Percentiles rank a stretch among this genome's conserved stretches.
Conservation (phyloP, 1,284 basidiomycete genomes). For the Moesziomyces antarcticus region DNA sequence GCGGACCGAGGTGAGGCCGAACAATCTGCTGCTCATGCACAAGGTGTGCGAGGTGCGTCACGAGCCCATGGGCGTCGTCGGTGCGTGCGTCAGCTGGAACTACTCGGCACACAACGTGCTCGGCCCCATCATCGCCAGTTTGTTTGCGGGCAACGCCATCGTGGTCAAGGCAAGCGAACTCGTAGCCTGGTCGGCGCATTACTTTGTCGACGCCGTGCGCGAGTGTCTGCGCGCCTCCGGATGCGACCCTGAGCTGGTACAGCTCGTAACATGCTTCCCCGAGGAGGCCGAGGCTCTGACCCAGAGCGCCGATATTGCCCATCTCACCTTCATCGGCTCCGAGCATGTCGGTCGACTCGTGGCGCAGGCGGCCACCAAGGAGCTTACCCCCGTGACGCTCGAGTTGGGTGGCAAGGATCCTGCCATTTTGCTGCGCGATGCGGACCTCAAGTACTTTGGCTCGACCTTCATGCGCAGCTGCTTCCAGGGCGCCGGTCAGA, state of each 20-base stretch:
- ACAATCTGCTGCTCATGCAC: constrained; percentile 83
- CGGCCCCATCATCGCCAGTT: constrained; percentile 87
- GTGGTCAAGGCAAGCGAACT: constrained; percentile 80
- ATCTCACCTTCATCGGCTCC: constrained; percentile 86
- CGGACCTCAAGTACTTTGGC: constrained; percentile 70
- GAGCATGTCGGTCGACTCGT: constrained; percentile 88
- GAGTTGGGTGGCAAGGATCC: constrained; percentile 81
- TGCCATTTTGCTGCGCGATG: constrained; percentile 70
- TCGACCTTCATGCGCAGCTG: constrained; percentile 69
- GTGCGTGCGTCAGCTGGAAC: constrained; percentile 89
- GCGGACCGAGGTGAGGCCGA: constrained; percentile 59
- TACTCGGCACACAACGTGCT: constrained; percentile 84
- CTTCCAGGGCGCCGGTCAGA: constrained; percentile 87
- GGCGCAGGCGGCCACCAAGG: constrained; percentile 81
- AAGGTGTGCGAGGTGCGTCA: constrained; percentile 82
- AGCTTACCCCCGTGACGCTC: constrained; percentile 87
- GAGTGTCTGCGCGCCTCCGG: constrained; percentile 74
- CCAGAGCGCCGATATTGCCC: constrained; percentile 79
- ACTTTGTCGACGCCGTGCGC: constrained; percentile 73
- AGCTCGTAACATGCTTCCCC: constrained; percentile 82
- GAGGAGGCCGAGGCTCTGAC: constrained; percentile 86
- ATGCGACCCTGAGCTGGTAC: constrained; percentile 75
- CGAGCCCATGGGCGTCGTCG: constrained; percentile 92
- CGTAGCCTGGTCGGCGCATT: constrained; percentile 60
- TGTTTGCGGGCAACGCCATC: constrained; percentile 90